Evolutionary conservation across 805 yeast genomes (phyloP), one percentile per base, ranked within the genome.

Genomic region (Teunomyces atbi): DNA sequence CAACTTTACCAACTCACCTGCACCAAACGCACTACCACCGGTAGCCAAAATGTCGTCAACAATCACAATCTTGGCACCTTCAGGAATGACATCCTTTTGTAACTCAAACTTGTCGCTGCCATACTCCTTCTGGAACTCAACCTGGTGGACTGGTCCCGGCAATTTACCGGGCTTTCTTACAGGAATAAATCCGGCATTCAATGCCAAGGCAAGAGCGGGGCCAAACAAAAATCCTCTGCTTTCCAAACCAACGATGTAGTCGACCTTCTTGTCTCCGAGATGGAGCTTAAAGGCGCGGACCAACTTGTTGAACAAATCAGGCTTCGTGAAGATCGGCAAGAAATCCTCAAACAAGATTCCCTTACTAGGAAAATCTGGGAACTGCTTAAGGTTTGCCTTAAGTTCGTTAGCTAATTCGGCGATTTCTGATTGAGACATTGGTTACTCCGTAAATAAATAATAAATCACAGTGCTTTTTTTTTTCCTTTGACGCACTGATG

Each of bases 11-110:
- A 94, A 78, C 61, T 89, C 85, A 49, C 96, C 97, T 35, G 98
- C 98, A 49, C 95, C 97, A 46, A 73, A 70, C 20, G 99, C 99
- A 57, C 96, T 86, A 33, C 99, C 99, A 52, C 98, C 98, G 32
- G 99, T 94, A 42, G 99, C 99, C 64, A 94, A 86, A 59, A 94
- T 90, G 62, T 94, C 99, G 68, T 94, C 99, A 32, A 94, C 95
- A 54, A 94, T 78, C 32, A 92, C 73, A 23, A 94, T 94, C 48
- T 78, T 86, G 41, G 96, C 79, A 32, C 92, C 95, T 51, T 77
- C 76, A 54, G 89, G 85, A 55, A 94, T 82, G 30, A 92, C 82
- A 46, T 79, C 91, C 52, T 77, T 74, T 74, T 94, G 99, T 69
- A 94, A 82, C 66, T 90, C 96, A 63, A 94, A 89, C 44, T 72